Evolutionary conservation across 495 filamentous ascomycete genomes (phyloP).

Genomic region (Talaromyces stipitatus): DNA sequence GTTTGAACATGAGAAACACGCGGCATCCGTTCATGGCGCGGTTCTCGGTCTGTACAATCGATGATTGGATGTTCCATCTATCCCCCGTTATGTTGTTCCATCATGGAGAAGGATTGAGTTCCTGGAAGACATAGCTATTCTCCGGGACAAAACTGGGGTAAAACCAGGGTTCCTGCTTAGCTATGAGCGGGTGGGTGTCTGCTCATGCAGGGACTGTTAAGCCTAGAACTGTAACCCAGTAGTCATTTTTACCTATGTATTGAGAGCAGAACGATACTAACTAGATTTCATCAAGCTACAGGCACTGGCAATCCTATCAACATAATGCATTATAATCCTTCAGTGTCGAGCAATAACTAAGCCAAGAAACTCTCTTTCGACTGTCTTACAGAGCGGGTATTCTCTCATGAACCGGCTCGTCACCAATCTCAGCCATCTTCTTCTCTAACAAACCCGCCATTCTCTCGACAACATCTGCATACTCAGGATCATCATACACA

Average conservation of each 20-base stretch:
- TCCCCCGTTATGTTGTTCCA: not conserved
- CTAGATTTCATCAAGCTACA: too few species aligned
- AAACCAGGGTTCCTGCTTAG: too few species aligned
- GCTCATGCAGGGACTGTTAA: too few species aligned
- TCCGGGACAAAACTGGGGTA: not conserved
- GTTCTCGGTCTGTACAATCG: not conserved
- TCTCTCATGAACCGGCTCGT: slow-evolving; percentile 23
- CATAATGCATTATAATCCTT: not conserved
- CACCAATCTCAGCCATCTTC: slow-evolving; percentile 37
- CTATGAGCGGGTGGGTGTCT: too few species aligned
- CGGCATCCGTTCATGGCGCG: too few species aligned
- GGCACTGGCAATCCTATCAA: too few species aligned
- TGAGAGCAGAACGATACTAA: too few species aligned
- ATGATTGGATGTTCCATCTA: not conserved
- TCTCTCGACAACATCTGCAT: slow-evolving; percentile 20
- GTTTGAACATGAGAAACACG: too few species aligned
- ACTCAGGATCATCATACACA: slow-evolving; percentile 22
- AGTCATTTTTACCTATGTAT: too few species aligned
- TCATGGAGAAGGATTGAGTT: not conserved
- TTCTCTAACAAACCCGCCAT: slow-evolving; percentile 30
- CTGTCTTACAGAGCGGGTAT: not conserved
- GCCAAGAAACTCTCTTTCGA: not conserved
- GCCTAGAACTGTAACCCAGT: too few species aligned
- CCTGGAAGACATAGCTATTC: not conserved
- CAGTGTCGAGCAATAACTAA: too few species aligned